phyloP scores from a whole-genome alignment of 345 rosid species.

The Salix arbutifolia region DNA sequence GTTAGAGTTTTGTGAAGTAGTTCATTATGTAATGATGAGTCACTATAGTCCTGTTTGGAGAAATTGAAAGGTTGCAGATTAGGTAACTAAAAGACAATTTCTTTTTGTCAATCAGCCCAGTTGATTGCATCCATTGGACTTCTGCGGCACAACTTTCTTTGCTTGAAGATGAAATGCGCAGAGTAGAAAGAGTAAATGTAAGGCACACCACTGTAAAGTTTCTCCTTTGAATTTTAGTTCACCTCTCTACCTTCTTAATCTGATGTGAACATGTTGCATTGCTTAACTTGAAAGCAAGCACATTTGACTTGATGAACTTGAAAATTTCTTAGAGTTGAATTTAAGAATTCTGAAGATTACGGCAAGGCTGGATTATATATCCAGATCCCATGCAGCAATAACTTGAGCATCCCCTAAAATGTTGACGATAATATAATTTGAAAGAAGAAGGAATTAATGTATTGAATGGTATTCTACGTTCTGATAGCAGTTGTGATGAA shows the following conservation, averaged over 20 bases:
- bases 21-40: too few relatives aligned
- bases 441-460: not conserved
- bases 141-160: constrained; percentile 88
- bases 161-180: constrained; percentile 96
- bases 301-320: not conserved
- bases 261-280: not conserved
- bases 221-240: not conserved
- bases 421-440: not conserved
- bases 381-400: not conserved
- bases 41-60: not conserved
- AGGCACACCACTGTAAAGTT: constrained; percentile 18
- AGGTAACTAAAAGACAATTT: not conserved
- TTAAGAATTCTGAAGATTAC: not conserved
- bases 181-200: constrained; percentile 96
- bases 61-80: not conserved
- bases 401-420: not conserved
- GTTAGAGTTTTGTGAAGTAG: too few relatives aligned
- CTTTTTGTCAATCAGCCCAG: constrained; percentile 60
- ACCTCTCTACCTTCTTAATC: not conserved
- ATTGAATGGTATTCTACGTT: not conserved
- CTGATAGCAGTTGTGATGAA: not conserved
- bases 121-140: constrained; percentile 93
- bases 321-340: not conserved
- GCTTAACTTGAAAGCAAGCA: not conserved
- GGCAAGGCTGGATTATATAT: not conserved